A percentile compares a stretch with the other conserved stretches of the same genome.
Evolutionary conservation across 2,329 filamentous ascomycete genomes (phyloP).

Genomic region (Diaporthe citrichinensis): DNA sequence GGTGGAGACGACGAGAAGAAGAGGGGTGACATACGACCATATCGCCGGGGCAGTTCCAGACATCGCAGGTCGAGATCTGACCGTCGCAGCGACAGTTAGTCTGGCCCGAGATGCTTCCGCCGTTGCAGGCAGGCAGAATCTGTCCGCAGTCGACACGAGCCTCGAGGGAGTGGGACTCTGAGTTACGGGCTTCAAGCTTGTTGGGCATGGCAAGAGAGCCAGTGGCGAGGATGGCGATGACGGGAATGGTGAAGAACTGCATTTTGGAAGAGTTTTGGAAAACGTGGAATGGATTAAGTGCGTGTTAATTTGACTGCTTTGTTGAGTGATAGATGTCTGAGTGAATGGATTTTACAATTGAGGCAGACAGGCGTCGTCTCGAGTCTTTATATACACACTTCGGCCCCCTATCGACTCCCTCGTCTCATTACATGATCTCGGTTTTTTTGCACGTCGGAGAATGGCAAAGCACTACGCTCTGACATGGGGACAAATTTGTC

Average conservation of each 20-base stretch:
- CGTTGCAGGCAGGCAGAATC: conserved; percentile 44
- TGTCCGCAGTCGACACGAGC: conserved; percentile 38
- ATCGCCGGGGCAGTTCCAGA: conserved; percentile 7
- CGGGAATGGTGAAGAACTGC: conserved; percentile 18
- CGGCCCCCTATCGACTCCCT: not conserved
- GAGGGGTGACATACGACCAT: not conserved
- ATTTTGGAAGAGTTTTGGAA: not conserved
- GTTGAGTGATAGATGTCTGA: not conserved
- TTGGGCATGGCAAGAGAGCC: conserved; percentile 21
- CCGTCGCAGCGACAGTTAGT: conserved; percentile 47
- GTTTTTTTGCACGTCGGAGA: not conserved
- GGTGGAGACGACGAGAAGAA: not conserved
- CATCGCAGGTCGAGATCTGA: conserved; percentile 33
- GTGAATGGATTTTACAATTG: not conserved
- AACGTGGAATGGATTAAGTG: not conserved
- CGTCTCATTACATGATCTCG: not conserved
- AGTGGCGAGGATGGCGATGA: not conserved
- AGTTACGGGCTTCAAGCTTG: not conserved
- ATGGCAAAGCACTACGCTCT: not conserved
- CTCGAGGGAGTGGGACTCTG: not conserved
- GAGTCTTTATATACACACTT: not conserved
- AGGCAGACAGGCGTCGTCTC: not conserved
- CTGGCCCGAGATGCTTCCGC: conserved; percentile 43
- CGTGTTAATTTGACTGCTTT: not conserved
- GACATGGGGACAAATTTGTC: not conserved